These are phyloP conservation scores for Fusarium sp. DNA, from an alignment of 2,329 filamentous ascomycete genomes.

Conservation along the genomic window DNA sequence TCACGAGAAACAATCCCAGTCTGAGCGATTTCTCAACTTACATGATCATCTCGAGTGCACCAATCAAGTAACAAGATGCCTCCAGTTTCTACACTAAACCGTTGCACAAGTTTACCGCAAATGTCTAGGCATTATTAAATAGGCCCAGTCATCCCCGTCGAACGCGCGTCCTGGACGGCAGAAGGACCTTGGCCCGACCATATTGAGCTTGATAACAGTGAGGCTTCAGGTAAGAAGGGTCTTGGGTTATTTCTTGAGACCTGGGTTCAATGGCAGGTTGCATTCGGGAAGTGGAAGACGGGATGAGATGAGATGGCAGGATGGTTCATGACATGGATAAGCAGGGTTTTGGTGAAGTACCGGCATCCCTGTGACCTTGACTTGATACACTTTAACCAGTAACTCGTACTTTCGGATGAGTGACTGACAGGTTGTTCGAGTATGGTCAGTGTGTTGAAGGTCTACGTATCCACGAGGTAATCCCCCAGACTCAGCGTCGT, in stretches of 20 bases:
- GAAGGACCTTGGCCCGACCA: slow-evolving; percentile 3
- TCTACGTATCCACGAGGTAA: slow-evolving; percentile 9
- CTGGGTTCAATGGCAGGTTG: neutral
- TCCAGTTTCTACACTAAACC: slow-evolving; percentile 7
- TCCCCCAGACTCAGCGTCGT: slow-evolving; percentile 16
- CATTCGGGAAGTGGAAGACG: slow-evolving; percentile 16
- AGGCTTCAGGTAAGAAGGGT: slow-evolving; percentile 8
- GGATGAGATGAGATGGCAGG: neutral
- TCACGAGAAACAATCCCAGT: neutral
- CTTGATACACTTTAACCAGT: neutral
- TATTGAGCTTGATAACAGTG: slow-evolving; percentile 7
- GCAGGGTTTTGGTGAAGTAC: neutral
- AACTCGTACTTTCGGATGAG: slow-evolving; percentile 1
- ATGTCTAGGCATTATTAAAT: slow-evolving; percentile 17
- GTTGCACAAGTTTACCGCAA: slow-evolving; percentile 26
- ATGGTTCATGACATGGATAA: neutral
- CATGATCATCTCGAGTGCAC: neutral
- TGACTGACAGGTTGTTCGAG: slow-evolving; percentile 9
- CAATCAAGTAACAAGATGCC: neutral
- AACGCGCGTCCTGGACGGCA: slow-evolving; percentile 39
- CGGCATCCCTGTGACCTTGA: slow-evolving; percentile 2
- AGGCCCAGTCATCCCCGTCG: slow-evolving; percentile 20
- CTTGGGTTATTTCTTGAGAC: neutral
- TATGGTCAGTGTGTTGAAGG: neutral
- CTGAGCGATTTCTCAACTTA: slow-evolving; percentile 1